Base-by-base conservation (phyloP, 345 rosid genomes). In the Sonneratia alba region DNA sequence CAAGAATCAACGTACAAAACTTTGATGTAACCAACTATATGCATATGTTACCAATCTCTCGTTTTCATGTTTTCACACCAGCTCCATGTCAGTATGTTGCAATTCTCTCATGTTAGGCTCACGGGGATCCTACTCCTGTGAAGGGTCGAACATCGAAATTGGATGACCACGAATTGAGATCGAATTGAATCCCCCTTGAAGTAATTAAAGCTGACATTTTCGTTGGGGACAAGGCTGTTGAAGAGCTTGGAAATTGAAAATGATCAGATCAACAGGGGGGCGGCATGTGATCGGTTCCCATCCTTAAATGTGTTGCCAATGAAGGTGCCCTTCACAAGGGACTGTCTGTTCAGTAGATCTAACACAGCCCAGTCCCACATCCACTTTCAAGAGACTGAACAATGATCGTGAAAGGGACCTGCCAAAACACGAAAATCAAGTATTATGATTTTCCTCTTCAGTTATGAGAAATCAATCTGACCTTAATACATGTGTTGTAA, bases 321-420 rank as follows among this genome's bases (percentile, higher is more conserved):
- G 51, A 61, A 70, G 56, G 51, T 59, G 73, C 37, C 66, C 73
- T 13, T 24, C 73, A 70, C 73, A 57, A 78, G 90, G 86, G 83
- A 59, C 61, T 86, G 90, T 76, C 85, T 72, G 70, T 42, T 8
- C 51, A 9, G 14, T 8, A 9, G 51, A 47, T 10, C 51, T 66
- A 64, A 73, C 66, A 68, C 9, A 0, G 19, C 66, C 14, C 13
- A 62, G 66, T 6, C 66, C 36, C 66, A 62, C 32, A 62, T 62
- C 38, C 38, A 62, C 38, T 62, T 62, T 37, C 19, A 62, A 62
- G 38, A 10, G 37, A 57, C 63, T 22, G 6, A 57, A 57, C 11
- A 2, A 3, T 16, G 57, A 53, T 15, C 22, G 2, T 19, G n/a
- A 57, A 22, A 22, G 34, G 63, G 32, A n/a, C 32, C 63, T 57